Evolutionary conservation across 1,284 basidiomycete genomes (phyloP).

Genomic region (Pseudozyma flocculosa): DNA sequence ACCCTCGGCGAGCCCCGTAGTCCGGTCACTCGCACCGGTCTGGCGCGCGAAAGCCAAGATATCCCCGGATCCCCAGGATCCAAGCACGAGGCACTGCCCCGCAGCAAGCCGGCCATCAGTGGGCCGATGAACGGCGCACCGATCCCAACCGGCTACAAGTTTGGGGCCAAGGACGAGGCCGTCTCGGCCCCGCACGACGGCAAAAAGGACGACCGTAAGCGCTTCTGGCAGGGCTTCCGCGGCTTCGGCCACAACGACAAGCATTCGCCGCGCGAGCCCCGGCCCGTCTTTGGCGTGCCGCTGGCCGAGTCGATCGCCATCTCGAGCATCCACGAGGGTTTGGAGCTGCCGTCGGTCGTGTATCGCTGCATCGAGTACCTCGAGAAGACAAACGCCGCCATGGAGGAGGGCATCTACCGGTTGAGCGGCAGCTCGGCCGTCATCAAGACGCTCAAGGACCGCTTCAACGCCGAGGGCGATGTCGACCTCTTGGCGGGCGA

Average conservation of each 20-base stretch:
- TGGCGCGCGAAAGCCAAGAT: slow-evolving; percentile 14
- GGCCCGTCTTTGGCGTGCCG: slow-evolving; percentile 81
- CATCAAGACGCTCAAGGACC: slow-evolving; percentile 88
- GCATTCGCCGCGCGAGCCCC: slow-evolving; percentile 16
- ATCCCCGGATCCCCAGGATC: slow-evolving; percentile 22
- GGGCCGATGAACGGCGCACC: slow-evolving; percentile 80
- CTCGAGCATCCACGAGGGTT: slow-evolving; percentile 69
- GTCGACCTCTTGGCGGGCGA: slow-evolving; percentile 50
- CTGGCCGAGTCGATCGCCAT: slow-evolving; percentile 84
- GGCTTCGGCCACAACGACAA: slow-evolving; percentile 34
- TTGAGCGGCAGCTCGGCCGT: slow-evolving; percentile 68
- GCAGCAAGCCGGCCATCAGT: slow-evolving; percentile 70
- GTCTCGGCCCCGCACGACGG: slow-evolving; percentile 3
- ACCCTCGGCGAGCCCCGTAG: slow-evolving; percentile 29
- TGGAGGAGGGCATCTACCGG: slow-evolving; percentile 97
- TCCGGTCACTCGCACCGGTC: slow-evolving; percentile 5
- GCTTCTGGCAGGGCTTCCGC: slow-evolving; percentile 50
- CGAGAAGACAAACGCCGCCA: slow-evolving; percentile 77
- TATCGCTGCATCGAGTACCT: slow-evolving; percentile 71
- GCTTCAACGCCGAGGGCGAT: slow-evolving; percentile 72
- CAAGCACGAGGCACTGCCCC: slow-evolving; percentile 14
- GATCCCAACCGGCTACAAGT: slow-evolving; percentile 85
- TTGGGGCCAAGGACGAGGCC: slow-evolving; percentile 59
- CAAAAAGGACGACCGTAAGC: slow-evolving; percentile 52
- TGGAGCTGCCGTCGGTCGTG: slow-evolving; percentile 86